These are phyloP conservation scores for Avena eriantha DNA, from an alignment of 176 grass and related monocot species.

Conservation along the genomic window DNA sequence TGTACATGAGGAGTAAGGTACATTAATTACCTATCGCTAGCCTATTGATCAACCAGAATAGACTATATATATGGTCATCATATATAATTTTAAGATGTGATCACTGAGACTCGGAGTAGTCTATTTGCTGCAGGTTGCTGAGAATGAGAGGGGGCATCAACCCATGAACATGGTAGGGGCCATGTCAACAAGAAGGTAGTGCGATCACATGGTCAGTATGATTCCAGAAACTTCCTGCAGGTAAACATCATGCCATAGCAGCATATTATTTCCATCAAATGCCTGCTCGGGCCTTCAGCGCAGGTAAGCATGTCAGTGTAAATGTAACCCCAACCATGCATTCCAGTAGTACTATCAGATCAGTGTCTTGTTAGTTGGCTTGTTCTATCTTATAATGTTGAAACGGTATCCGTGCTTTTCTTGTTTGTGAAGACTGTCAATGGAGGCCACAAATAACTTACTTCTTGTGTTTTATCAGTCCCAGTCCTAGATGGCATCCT, in stretches of 20 bases:
- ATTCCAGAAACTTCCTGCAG: constrained; percentile 84
- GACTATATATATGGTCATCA: background rate
- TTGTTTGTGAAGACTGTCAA: too few species aligned
- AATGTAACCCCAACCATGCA: too few species aligned
- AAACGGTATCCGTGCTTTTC: too few species aligned
- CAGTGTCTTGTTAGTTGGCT: too few species aligned
- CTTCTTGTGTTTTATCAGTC: too few species aligned
- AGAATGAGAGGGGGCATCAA: constrained; percentile 78
- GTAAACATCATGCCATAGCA: constrained; percentile 64
- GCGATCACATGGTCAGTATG: constrained; percentile 69
- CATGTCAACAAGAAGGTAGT: constrained; percentile 52
- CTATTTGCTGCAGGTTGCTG: constrained; percentile 52
- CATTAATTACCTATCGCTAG: background rate
- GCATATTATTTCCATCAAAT: constrained; percentile 66
- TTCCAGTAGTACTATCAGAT: too few species aligned
- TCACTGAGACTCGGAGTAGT: constrained; percentile 4
- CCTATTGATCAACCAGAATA: background rate
- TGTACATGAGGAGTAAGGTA: constrained; percentile 80
- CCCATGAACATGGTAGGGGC: constrained; percentile 60
- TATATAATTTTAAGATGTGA: background rate
- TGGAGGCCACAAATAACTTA: too few species aligned
- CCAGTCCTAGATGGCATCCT: too few species aligned
- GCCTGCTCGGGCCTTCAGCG: constrained; percentile 82
- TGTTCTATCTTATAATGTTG: too few species aligned
- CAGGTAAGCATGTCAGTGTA: constrained; percentile 58